Evolutionary conservation across 208 protist genomes (phyloP), one percentile per base, ranked within the genome.

Genomic region (Trypanosoma platydactyli): DNA sequence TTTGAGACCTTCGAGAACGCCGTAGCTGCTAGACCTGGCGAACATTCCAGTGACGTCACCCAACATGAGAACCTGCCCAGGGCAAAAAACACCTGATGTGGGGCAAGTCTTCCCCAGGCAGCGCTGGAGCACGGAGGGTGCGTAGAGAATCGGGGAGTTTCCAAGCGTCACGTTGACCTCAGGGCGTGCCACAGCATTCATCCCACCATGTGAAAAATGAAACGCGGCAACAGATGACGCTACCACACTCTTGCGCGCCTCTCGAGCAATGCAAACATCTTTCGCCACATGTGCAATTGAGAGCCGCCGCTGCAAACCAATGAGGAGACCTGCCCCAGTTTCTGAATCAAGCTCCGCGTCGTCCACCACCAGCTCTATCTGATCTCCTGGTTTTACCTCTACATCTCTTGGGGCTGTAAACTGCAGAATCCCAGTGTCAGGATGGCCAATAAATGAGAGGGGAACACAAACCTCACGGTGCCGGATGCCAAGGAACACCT

Each of bases 281-380:
- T 95, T 95, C 38, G 79, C 74, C 0, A 85, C 84, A 1, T 73
- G 77, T 5, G 82, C 59, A 12, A 85, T 81, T 4, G 64, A 65
- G 18, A 88, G 35, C 9, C 57, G 49, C 63, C 88, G 83, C 51
- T 92, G 75, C 42, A 82, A 42, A 6, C 65, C 66, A 48, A 95
- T 84, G 56, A 95, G 54, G 24, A 83, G 60, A 33, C 82, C 76
- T 4, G 86, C 89, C 13, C 80, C 77, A 38, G 77, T 68, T 81
- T 95, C 89, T 13, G 80, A 86, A 55, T 95, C 89, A 20, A 95
- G 64, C 56, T 95, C 89, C 7, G 70, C 74, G 49, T 95, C 89
- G 55, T 95, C 89, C 22, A 92, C 89, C 12, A 95, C 64, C 5
- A 95, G 65, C 60, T 91, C 77, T 5, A 92, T 65, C 15, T 50